These are phyloP conservation scores for Ampelocalamus luodianensis DNA, from an alignment of 176 grass and related monocot genomes.

Conservation along the genomic window DNA sequence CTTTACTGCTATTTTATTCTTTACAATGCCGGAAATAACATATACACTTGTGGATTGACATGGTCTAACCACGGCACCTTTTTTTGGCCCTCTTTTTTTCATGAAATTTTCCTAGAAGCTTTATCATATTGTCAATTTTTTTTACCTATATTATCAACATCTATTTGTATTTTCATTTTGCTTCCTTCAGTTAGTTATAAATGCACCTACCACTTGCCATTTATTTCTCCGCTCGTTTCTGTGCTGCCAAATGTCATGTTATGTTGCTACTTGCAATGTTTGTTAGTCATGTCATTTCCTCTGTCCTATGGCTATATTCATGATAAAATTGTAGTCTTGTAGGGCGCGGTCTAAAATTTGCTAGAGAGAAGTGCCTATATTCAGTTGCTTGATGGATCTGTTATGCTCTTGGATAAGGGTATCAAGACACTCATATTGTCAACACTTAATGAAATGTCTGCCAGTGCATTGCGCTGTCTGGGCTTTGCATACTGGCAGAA, in stretches of 20 bases:
- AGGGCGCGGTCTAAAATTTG: slow-evolving; percentile 95
- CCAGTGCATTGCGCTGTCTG: slow-evolving; percentile 84
- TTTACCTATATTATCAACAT: neutral
- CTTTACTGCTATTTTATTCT: slow-evolving; percentile 6
- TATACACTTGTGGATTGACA: neutral
- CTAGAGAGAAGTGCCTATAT: slow-evolving; percentile 81
- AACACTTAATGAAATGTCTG: slow-evolving; percentile 72
- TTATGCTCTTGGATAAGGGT: slow-evolving; percentile 75
- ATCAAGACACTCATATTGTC: slow-evolving; percentile 64
- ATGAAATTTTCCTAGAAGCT: neutral
- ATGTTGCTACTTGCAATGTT: neutral
- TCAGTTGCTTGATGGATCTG: slow-evolving; percentile 82
- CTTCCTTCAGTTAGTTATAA: neutral
- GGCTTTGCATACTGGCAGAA: slow-evolving; percentile 96
- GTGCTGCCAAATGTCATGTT: neutral
- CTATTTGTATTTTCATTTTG: neutral
- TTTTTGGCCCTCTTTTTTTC: slow-evolving; percentile 19
- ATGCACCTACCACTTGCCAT: neutral
- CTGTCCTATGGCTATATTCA: slow-evolving; percentile 5
- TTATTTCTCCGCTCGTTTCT: neutral
- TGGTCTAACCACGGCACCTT: neutral
- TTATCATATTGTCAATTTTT: neutral
- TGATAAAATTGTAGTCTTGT: slow-evolving; percentile 39
- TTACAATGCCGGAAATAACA: slow-evolving; percentile 4
- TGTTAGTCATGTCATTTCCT: neutral